Base-by-base conservation (phyloP, 805 yeast genomes). In the Maudiozyma barnettii region DNA sequence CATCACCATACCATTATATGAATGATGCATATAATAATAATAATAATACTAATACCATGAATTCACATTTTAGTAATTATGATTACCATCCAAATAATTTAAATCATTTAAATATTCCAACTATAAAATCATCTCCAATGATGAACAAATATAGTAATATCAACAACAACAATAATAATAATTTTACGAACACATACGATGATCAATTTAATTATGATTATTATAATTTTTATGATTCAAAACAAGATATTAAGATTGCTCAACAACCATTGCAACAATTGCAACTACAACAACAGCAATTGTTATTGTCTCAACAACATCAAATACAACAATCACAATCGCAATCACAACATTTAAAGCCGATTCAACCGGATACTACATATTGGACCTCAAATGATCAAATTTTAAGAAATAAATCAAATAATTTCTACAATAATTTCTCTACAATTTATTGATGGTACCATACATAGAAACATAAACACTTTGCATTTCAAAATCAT, bases 141-240 rank as follows among this genome's bases (percentile, higher is more conserved):
- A 26, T 39, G 12, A 36, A 43, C 8, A 14, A 2, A n/a, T 43
- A 13, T 13, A 43, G 14, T 23, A 20, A 37, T n/a, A n/a, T n/a
- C n/a, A n/a, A n/a, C n/a, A n/a, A n/a, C n/a, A n/a, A n/a, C n/a
- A n/a, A n/a, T 3, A 36, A 41, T 30, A 38, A 45, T 39, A 33
- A 33, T 14, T 8, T 14, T 33, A 10, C 16, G 13, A n/a, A 33
- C n/a, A n/a, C 36, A 10, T 33, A 33, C n/a, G 48, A 46, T 20
- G 45, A 47, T 20, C 44, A 37, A 9, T 54, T 54, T 36, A 54
- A 54, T 43, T 55, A 51, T 46, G 58, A 53, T 45, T 57, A 47
- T 44, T 57, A 57, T 47, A 54, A 55, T 45, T 54, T 51, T 30
- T 51, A 50, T 19, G 47, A 50, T 38, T 36, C 43, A 6, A 41